Conservation (phyloP, 1,284 basidiomycete species). For the Ustilago nuda region DNA sequence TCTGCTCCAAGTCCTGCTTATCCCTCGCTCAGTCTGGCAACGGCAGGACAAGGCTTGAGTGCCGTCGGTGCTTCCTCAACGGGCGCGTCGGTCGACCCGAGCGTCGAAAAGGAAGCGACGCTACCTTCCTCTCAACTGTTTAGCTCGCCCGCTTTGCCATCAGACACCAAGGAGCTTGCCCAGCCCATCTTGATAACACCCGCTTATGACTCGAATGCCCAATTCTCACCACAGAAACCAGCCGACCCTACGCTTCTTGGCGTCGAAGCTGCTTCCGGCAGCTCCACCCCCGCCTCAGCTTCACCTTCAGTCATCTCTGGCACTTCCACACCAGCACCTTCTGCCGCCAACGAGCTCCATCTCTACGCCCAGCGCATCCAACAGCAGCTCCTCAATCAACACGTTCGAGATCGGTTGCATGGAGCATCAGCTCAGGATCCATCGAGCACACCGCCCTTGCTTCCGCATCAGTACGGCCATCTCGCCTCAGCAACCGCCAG, state of each 20-base stretch:
- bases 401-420: constrained; percentile 35
- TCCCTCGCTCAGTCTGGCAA: constrained; percentile 30
- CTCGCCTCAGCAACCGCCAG: constrained; percentile 26
- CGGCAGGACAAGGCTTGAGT: constrained; percentile 32
- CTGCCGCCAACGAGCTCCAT: constrained; percentile 39
- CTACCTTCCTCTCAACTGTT: constrained; percentile 22
- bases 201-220: constrained; percentile 1
- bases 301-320: constrained; percentile 39
- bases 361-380: constrained; percentile 46
- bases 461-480: constrained; percentile 7
- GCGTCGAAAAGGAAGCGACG: not conserved
- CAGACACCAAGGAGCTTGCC: constrained; percentile 38
- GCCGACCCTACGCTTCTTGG: constrained; percentile 24
- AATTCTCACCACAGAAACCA: not conserved
- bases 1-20: constrained; percentile 18
- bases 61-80: constrained; percentile 11
- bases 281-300: constrained; percentile 29
- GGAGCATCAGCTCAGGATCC: not conserved
- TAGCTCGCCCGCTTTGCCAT: constrained; percentile 36
- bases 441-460: constrained; percentile 8
- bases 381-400: constrained; percentile 45
- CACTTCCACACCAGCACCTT: constrained; percentile 32
- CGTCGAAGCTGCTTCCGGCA: constrained; percentile 17
- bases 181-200: constrained; percentile 32
- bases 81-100: not conserved